Evolutionary conservation across 1,284 basidiomycete species (phyloP).

Genomic region (Sporisorium graminicola): DNA sequence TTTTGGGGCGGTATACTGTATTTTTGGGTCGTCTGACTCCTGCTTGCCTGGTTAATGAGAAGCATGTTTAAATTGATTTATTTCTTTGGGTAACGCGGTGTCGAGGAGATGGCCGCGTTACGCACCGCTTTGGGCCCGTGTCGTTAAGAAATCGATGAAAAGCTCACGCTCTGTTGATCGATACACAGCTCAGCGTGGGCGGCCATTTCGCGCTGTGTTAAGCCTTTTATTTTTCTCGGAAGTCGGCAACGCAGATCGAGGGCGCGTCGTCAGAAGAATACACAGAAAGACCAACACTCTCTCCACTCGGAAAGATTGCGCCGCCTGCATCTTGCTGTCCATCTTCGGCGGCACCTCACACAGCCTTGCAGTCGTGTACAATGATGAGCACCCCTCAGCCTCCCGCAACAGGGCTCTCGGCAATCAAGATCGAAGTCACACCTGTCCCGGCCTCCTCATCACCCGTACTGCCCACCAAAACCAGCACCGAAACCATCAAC

Average conservation of each 20-base stretch:
- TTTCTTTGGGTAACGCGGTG: conserved; percentile 2
- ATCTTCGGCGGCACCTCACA: no score
- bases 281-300: conserved; percentile 1
- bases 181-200: neutral
- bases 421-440: conserved; percentile 4
- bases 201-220: neutral
- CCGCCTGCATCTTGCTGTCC: neutral
- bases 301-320: neutral
- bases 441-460: conserved; percentile 1
- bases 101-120: neutral
- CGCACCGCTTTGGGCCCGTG: neutral
- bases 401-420: neutral
- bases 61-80: no score
- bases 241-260: neutral
- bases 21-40: neutral
- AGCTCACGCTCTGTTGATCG: neutral
- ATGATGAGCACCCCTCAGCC: conserved; percentile 6
- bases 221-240: neutral
- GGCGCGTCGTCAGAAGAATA: conserved; percentile 6
- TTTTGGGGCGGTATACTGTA: conserved; percentile 4
- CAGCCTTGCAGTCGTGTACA: neutral
- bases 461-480: conserved; percentile 21
- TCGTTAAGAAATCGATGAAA: conserved; percentile 2
- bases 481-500: conserved; percentile 9
- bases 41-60: neutral